phyloP scores from a whole-genome alignment of 1,284 basidiomycete species.

The Ceratorhiza oryzae-sativae region DNA sequence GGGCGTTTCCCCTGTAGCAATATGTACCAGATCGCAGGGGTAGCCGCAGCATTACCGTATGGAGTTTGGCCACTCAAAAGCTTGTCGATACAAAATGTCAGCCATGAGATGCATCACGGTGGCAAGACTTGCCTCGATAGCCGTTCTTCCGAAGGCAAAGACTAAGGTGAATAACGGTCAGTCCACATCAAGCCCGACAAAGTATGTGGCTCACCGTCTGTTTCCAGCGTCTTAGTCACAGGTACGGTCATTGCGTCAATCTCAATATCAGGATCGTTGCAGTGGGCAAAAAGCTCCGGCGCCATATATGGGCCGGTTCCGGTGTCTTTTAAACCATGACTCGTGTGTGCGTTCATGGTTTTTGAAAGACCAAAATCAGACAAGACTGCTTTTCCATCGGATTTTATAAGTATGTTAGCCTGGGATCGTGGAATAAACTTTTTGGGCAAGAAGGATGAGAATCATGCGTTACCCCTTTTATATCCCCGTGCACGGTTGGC shows the following conservation, averaged over 20 bases:
- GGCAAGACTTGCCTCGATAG: background rate
- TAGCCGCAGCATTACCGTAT: constrained; percentile 16
- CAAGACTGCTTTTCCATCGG: constrained; percentile 17
- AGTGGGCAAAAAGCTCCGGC: constrained; percentile 18
- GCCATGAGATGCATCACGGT: background rate
- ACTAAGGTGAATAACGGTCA: background rate
- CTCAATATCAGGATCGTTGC: constrained; percentile 15
- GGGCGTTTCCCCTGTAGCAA: constrained; percentile 18
- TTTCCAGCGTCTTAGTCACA: constrained; percentile 17
- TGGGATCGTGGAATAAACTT: background rate
- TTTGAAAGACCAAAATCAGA: constrained; percentile 38
- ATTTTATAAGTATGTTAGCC: constrained; percentile 36
- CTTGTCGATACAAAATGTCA: background rate
- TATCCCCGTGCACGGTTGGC: constrained; percentile 20
- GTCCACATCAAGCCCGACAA: background rate
- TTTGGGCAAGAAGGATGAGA: background rate
- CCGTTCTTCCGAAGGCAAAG: constrained; percentile 16
- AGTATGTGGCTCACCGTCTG: background rate
- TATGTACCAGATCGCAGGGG: constrained; percentile 17
- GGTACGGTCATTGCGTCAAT: constrained; percentile 4
- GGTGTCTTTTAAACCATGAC: constrained; percentile 24
- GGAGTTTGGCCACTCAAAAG: constrained; percentile 18
- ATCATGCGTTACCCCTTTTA: constrained; percentile 3
- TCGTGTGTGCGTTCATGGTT: constrained; percentile 29
- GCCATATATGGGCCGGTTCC: constrained; percentile 17